Evolutionary conservation across 192 early-diverging fungal genomes (phyloP), one percentile per base, ranked within the genome.

Genomic region (Glomus cerebriforme): DNA sequence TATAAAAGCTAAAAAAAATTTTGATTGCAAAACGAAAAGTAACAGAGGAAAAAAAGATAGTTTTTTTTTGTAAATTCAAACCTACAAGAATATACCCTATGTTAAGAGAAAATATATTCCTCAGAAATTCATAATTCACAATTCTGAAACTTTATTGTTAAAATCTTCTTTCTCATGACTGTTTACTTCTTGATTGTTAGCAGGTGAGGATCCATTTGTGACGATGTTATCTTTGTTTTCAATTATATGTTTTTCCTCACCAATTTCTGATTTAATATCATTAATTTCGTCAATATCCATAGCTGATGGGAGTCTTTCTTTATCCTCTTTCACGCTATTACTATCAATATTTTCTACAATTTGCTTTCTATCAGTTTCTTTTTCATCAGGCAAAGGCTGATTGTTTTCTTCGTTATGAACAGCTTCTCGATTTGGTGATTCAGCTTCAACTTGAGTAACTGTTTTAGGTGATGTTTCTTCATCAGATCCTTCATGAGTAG

Each of bases 401-500:
- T 31, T 31, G 13, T 3, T 65, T 65, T 65, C 27, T 65, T 65
- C 63, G 19, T 22, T 26, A 31, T 65, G 1, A 65, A 65, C 63
- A 31, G 27, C 31, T 65, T 29, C 26, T 10, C 15, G 63, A 7
- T 65, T 27, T 31, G 63, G 63, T n/a, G 63, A 39, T 37, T 68
- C 29, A 43, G 13, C 43, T 29, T 71, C 71, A 31, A 49, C 29
- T 49, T 45, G 71, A 24, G 26, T 26, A 43, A 43, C 26, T 37
- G 22, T 59, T 59, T 54, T 54, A 7, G 73, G 54, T 13, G 75
- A 59, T 45, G 75, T 27, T n/a, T 39, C 65, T 34, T 34, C 72
- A 8, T 73, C 69, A 26, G 75, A 15, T 39, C 26, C 34, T 45
- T 43, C 60, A 17, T 47, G 58, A 15, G 43, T 66, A 19, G 83